Percentiles rank a stretch among this genome's conserved stretches.
Conservation (phyloP, 2,329 filamentous ascomycete genomes). For the Monascus ruber region DNA sequence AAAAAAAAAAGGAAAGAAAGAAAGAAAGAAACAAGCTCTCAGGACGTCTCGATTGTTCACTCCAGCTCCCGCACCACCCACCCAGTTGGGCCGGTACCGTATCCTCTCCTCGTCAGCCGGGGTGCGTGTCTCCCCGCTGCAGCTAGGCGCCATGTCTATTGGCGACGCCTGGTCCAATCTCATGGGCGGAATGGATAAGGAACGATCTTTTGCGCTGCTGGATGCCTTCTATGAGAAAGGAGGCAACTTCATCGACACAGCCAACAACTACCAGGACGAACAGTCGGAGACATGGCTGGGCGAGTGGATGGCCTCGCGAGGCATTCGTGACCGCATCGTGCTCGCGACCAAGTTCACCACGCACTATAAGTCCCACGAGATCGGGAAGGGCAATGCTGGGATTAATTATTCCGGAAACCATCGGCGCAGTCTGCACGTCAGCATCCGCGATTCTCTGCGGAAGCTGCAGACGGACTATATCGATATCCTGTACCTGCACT, state of each 20-base stretch:
- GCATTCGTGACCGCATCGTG: slow-evolving; percentile 57
- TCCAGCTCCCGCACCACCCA: slow-evolving; percentile 42
- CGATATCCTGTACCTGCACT: slow-evolving; percentile 46
- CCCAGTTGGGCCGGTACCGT: slow-evolving; percentile 53
- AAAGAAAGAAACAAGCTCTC: slow-evolving; percentile 1
- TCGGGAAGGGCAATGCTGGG: slow-evolving; percentile 26
- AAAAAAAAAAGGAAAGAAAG: too few relatives aligned
- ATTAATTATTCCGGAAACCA: slow-evolving; percentile 37
- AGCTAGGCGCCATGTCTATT: slow-evolving; percentile 29
- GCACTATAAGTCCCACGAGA: slow-evolving; percentile 36
- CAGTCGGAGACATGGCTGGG: slow-evolving; percentile 56
- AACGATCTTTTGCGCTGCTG: slow-evolving; percentile 51
- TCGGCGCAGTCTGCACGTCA: slow-evolving; percentile 31
- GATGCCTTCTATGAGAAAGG: slow-evolving; percentile 55
- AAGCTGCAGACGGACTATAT: slow-evolving; percentile 44
- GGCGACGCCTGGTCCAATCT: slow-evolving; percentile 33
- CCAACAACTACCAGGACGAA: slow-evolving; percentile 57
- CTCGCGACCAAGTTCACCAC: slow-evolving; percentile 60
- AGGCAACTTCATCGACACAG: slow-evolving; percentile 64
- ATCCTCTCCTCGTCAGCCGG: slow-evolving; percentile 55
- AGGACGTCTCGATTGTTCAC: slow-evolving; percentile 14
- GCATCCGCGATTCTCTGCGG: slow-evolving; percentile 32
- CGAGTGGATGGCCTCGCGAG: slow-evolving; percentile 56
- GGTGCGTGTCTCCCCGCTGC: slow-evolving; percentile 56
- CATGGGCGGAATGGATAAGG: slow-evolving; percentile 56